phyloP scores from a whole-genome alignment of 257 asterid genomes.

The Penstemon davidsonii region DNA sequence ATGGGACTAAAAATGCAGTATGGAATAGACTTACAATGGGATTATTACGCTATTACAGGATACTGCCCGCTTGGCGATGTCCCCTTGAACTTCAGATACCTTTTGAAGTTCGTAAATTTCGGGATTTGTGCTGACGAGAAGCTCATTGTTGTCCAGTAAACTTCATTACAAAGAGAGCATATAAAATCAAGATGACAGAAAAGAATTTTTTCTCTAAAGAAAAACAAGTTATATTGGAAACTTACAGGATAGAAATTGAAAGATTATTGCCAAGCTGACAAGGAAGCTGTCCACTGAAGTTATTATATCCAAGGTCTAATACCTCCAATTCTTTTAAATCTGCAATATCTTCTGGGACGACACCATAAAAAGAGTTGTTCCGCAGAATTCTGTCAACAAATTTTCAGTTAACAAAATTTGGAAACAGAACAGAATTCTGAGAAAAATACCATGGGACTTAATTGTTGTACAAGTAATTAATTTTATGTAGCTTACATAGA shows the following conservation, averaged over 20 bases:
- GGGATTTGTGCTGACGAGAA: constrained; percentile 40
- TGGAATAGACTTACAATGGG: constrained; percentile 42
- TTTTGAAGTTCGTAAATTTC: constrained; percentile 51
- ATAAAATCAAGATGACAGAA: constrained; percentile 14
- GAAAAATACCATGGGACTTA: background rate
- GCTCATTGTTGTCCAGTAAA: constrained; percentile 67
- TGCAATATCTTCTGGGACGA: constrained; percentile 62
- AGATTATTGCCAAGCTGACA: constrained; percentile 50
- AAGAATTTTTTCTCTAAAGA: background rate
- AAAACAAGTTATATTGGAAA: background rate
- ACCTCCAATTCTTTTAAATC: constrained; percentile 62
- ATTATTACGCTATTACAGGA: constrained; percentile 33
- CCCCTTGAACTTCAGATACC: constrained; percentile 61
- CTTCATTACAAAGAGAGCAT: constrained; percentile 40
- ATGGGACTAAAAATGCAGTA: background rate
- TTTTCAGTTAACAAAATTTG: background rate
- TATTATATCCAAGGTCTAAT: constrained; percentile 76
- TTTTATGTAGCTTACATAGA: constrained; percentile 52
- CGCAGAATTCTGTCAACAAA: constrained; percentile 58
- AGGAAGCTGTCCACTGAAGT: constrained; percentile 79
- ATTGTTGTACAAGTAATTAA: constrained; percentile 1
- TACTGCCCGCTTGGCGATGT: constrained; percentile 27
- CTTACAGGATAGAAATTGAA: constrained; percentile 61
- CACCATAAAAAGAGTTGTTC: constrained; percentile 82
- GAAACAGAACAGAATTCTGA: background rate